phyloP scores from a whole-genome alignment of 2,329 filamentous ascomycete species.

The Penicillium sp. region DNA sequence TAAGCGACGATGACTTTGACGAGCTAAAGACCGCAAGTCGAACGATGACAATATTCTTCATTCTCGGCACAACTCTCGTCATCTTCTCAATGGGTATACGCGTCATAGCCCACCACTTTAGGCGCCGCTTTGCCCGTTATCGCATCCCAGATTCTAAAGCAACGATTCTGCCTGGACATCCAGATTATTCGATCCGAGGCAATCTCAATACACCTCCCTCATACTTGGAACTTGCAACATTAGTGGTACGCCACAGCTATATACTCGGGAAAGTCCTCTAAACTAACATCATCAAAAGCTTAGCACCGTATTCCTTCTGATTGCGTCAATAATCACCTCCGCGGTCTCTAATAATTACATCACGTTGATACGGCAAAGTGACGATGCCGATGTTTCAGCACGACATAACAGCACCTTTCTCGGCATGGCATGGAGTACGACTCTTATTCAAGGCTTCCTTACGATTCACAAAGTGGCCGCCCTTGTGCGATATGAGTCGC shows the following conservation, averaged over 20 bases:
- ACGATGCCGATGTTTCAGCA: background rate
- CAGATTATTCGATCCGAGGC: background rate
- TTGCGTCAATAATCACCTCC: constrained; percentile 2
- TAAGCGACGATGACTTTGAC: constrained; percentile 1
- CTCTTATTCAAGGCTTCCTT: background rate
- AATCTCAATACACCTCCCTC: constrained; percentile 1
- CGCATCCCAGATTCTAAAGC: background rate
- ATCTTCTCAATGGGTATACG: background rate
- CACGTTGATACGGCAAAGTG: background rate
- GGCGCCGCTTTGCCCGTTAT: background rate
- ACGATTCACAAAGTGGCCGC: background rate
- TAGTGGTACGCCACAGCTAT: background rate
- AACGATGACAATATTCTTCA: constrained; percentile 2
- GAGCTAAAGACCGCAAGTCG: background rate
- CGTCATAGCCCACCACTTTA: background rate
- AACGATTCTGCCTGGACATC: background rate
- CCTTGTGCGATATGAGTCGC: background rate
- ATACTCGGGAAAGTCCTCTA: background rate
- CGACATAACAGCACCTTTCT: background rate
- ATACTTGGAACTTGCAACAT: background rate
- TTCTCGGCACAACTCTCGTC: background rate
- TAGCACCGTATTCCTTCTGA: background rate
- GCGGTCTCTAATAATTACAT: background rate
- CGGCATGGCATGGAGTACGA: constrained; percentile 5
- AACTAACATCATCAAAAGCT: background rate